Evolutionary conservation across 2,329 filamentous ascomycete species (phyloP), one percentile per base, ranked within the genome.

Genomic region (Hypoxylon sp.): DNA sequence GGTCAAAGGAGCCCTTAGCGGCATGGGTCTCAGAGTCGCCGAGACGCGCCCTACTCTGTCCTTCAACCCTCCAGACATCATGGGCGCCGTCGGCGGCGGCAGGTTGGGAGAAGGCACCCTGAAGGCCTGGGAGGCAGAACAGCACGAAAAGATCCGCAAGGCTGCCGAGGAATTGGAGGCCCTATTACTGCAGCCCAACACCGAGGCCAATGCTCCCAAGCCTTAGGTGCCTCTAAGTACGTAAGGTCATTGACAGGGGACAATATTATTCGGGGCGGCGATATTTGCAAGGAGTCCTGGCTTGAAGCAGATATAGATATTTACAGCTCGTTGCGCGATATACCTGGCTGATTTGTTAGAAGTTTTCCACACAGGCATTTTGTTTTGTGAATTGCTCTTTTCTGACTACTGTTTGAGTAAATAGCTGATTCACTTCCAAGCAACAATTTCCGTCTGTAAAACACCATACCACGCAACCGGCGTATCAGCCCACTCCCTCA

Each of bases 21-120:
- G 72, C 11, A 73, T 78, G 71, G 73, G 76, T 11, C 64, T 76
- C n/a, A 62, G 67, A 6, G 69, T 79, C 18, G 69, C 73, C n/a
- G 73, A 74, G 44, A 76, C 75, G 8, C 74, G 73, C 5, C 75
- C 76, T 0, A 67, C 67, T 50, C 67, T 80, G n/a, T 50, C 68
- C 0, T 78, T 80, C 59, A 64, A 67, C 38, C 56, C 65, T 0
- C 51, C 67, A 3, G 74, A 75, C 56, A 42, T 72, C 6, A 51
- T 57, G 30, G 54, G 50, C 18, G 67, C 73, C 8, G 60, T 75
- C 3, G 61, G 62, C 49, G 66, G 68, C 7, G 74, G 74, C 6
- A 67, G 63, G 22, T 18, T 76, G 11, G 68, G 70, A 3, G 65
- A 68, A 11, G 70, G 66, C 7, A 70, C 72, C 1, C 36, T 46